These are phyloP conservation scores for Plenodomus lindquistii DNA, from an alignment of 2,329 filamentous ascomycete species.

Conservation along the genomic window DNA sequence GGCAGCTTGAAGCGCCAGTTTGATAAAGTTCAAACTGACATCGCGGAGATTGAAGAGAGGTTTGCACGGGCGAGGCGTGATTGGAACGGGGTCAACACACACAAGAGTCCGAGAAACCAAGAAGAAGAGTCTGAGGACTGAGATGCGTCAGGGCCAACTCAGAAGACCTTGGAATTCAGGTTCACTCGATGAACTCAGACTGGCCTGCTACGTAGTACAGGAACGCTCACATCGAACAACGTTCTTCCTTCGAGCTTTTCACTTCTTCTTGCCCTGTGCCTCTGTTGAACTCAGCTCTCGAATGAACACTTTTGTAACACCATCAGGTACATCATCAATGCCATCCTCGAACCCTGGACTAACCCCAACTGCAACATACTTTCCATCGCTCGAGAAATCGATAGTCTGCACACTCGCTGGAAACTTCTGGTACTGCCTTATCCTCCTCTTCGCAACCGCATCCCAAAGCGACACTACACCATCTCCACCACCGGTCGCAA, in stretches of 20 bases:
- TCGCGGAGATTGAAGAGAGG: too few relatives aligned
- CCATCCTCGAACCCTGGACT: conserved; percentile 89
- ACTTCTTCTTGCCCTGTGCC: conserved; percentile 81
- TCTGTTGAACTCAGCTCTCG: conserved; percentile 85
- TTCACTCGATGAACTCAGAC: too few relatives aligned
- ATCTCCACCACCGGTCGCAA: conserved; percentile 87
- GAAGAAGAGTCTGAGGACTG: too few relatives aligned
- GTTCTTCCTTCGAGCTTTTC: neutral
- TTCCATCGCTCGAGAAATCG: conserved; percentile 77
- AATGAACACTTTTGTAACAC: conserved; percentile 73
- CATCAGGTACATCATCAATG: conserved; percentile 77
- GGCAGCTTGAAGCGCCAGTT: too few relatives aligned
- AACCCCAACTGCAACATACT: conserved; percentile 75
- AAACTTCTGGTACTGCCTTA: conserved; percentile 87
- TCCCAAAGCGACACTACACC: conserved; percentile 94
- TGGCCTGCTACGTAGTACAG: too few relatives aligned
- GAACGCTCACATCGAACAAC: neutral
- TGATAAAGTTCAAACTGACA: too few relatives aligned
- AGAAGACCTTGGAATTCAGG: too few relatives aligned
- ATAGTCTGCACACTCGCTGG: conserved; percentile 76
- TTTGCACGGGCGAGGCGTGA: too few relatives aligned
- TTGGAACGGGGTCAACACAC: too few relatives aligned
- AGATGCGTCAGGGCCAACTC: too few relatives aligned
- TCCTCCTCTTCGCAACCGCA: conserved; percentile 83
- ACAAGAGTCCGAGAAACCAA: too few relatives aligned